Base-by-base conservation (phyloP, 129 eudicot genomes). In the Solidago caesia region DNA sequence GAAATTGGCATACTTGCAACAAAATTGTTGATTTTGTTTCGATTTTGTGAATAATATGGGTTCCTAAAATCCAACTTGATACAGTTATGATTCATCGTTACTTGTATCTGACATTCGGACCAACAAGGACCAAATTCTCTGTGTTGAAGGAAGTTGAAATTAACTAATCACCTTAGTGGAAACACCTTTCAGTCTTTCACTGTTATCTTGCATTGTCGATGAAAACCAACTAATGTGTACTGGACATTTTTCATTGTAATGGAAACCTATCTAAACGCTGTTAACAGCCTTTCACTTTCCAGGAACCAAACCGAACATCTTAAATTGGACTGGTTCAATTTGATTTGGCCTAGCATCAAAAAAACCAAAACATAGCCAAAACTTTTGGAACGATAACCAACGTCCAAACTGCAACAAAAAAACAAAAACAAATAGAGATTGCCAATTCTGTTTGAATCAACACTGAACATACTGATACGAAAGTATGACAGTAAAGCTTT, bases 401-500 rank as follows among this genome's bases (percentile, higher is more conserved):
- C 21, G 21, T 21, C 21, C 21, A 55, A 15, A 55, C 60, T 8
- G 60, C 27, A 15, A 2, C 26, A 6, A 0, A 21, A 53, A 51
- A 53, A 53, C 59, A 7, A 4, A 48, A 9, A 4, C 14, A 49
- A 11, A 49, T 12, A 49, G 56, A 49, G 56, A 33, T 33, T 33
- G 39, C 39, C 3, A 33, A 33, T 33, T 33, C 39, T 33, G 39
- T 33, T 33, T 33, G 3, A 33, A 33, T 33, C 39, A 3, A 33
- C 39, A 33, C 39, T 33, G 39, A 33, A 33, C 39, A 33, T 33
- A 33, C 39, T 33, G 39, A 33, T 33, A 33, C 3, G 39, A 2
- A 33, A 33, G 39, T 33, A 73, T 60, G 44, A 60, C 8, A 59
- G 33, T 73, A 25, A 73, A 56, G 13, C 48, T 43, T 51, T 55